Evolutionary conservation across 768 basidiomycete genomes (phyloP).

Genomic region (Tulasnella sp.): DNA sequence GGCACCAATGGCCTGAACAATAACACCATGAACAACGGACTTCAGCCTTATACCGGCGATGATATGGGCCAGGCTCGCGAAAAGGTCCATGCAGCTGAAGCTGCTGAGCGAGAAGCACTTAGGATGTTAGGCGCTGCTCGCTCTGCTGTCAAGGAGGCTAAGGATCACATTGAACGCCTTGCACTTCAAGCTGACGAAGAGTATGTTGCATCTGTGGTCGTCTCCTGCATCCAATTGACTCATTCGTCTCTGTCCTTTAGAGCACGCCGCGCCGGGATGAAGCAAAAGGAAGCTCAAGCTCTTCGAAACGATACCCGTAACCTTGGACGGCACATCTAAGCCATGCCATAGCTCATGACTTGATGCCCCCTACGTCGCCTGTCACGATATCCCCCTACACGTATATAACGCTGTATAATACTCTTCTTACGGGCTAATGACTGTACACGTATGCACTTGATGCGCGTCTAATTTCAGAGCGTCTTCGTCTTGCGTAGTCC

Average conservation of each 20-base stretch:
- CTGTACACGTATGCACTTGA: not conserved
- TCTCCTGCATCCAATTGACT: not conserved
- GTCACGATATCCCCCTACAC: not conserved
- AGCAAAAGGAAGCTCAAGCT: slow-evolving; percentile 19
- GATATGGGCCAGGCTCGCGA: slow-evolving; percentile 15
- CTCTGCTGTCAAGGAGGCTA: slow-evolving; percentile 18
- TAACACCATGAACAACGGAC: not conserved
- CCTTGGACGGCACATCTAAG: slow-evolving; percentile 14
- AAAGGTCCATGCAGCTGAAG: slow-evolving; percentile 18
- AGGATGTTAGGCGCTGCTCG: slow-evolving; percentile 9
- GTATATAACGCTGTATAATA: not conserved
- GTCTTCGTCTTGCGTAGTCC: not conserved
- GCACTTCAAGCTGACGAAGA: slow-evolving; percentile 22
- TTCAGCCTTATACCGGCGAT: slow-evolving; percentile 6
- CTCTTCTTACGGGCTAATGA: not conserved
- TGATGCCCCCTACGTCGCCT: not conserved
- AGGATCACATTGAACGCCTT: slow-evolving; percentile 12
- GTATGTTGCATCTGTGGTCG: not conserved
- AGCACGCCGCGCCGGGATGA: slow-evolving; percentile 13
- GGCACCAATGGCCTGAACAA: not conserved
- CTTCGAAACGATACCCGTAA: slow-evolving; percentile 1
- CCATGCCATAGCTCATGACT: not conserved
- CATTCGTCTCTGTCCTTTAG: not conserved
- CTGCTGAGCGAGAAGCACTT: slow-evolving; percentile 11
- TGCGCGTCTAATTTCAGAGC: not conserved